These are phyloP conservation scores for Apiospora rasikravindrae DNA, from an alignment of 2,329 filamentous ascomycete genomes.

Conservation along the genomic window DNA sequence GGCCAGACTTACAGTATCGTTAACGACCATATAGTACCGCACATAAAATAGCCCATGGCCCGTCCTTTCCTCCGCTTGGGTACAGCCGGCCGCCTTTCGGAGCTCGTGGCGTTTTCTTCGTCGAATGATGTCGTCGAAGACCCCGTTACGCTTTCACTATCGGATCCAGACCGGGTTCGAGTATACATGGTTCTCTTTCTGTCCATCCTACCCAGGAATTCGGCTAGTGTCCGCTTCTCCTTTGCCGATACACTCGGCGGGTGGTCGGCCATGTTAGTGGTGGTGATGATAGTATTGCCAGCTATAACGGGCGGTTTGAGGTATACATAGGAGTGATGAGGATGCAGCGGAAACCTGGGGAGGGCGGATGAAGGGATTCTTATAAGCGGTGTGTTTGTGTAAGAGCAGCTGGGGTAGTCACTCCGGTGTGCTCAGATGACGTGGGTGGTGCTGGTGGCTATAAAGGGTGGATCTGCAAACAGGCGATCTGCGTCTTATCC, in stretches of 20 bases:
- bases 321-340: background rate
- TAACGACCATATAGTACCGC: slow-evolving; percentile 43
- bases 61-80: slow-evolving; percentile 25
- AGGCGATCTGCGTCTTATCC: background rate
- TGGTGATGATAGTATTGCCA: background rate
- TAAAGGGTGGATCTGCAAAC: slow-evolving; percentile 6
- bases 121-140: background rate
- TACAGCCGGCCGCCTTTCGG: background rate
- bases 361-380: background rate
- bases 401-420: background rate
- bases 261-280: background rate
- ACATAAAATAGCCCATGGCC: slow-evolving; percentile 36
- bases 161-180: background rate
- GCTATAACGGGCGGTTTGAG: background rate
- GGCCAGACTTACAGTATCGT: slow-evolving; percentile 42
- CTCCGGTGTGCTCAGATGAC: background rate
- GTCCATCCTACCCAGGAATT: background rate
- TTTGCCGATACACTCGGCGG: background rate
- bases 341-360: background rate
- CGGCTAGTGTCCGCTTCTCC: background rate
- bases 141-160: background rate
- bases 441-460: background rate
- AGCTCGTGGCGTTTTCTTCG: background rate
- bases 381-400: slow-evolving; percentile 1
- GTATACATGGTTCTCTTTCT: background rate